A percentile compares a stretch with the other conserved stretches of the same genome.
These are phyloP conservation scores for Acer negundo DNA, from an alignment of 345 rosid species.

Conservation along the genomic window DNA sequence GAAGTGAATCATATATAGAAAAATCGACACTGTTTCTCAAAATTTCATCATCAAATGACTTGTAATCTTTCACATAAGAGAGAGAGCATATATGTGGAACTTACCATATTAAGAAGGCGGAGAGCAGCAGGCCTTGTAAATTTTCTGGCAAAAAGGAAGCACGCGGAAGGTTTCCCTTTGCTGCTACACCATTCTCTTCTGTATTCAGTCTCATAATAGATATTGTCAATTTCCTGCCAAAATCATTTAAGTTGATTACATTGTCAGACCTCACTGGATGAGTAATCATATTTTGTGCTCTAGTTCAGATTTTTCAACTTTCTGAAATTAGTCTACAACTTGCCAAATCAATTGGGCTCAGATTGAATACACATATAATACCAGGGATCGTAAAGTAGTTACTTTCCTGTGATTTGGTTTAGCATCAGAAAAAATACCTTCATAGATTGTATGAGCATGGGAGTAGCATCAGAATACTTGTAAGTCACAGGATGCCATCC, in stretches of 20 bases:
- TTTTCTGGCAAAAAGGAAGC: conserved; percentile 96
- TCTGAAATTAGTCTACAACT: background rate
- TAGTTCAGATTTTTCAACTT: background rate
- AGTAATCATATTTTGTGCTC: background rate
- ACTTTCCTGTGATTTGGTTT: background rate
- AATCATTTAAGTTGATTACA: background rate
- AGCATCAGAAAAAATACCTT: conserved; percentile 64
- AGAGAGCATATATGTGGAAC: background rate
- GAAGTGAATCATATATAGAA: background rate
- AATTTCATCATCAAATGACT: background rate
- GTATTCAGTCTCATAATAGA: conserved; percentile 83
- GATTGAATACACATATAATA: background rate
- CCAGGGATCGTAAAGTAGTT: background rate
- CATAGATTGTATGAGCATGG: conserved; percentile 63
- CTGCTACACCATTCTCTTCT: conserved; percentile 93
- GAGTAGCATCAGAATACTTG: conserved; percentile 82
- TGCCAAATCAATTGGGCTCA: background rate
- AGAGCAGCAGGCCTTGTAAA: conserved; percentile 91
- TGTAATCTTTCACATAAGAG: background rate
- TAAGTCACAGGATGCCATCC: conserved; percentile 96
- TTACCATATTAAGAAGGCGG: conserved; percentile 71
- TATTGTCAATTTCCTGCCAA: conserved; percentile 74
- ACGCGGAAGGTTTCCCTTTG: conserved; percentile 73
- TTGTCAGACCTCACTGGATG: background rate
- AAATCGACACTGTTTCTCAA: background rate